Percentiles rank a stretch among this genome's conserved stretches.
phyloP scores from a whole-genome alignment of 2,329 filamentous ascomycete genomes.

The Epichloe elymi region DNA sequence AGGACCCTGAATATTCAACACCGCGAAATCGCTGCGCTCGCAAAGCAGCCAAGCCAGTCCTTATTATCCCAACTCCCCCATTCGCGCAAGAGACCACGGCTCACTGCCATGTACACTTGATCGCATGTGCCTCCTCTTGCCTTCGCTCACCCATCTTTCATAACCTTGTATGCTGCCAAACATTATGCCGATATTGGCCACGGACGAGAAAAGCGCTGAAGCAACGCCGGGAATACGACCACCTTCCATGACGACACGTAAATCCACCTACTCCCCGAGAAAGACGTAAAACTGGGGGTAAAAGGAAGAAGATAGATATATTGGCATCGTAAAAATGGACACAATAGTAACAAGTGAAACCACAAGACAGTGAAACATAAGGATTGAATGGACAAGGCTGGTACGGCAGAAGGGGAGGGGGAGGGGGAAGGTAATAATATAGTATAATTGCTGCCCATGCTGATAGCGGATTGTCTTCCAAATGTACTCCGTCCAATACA shows the following conservation, averaged over 20 bases:
- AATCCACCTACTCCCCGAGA: neutral
- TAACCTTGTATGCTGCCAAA: neutral
- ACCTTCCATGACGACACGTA: no score
- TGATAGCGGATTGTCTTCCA: conserved; percentile 15
- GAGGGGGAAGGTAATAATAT: neutral
- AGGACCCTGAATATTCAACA: neutral
- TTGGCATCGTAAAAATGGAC: conserved; percentile 7
- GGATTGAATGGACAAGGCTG: conserved; percentile 8
- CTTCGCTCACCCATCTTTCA: neutral
- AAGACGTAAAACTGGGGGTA: neutral
- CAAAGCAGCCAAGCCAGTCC: neutral
- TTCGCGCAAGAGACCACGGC: neutral
- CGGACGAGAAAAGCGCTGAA: neutral
- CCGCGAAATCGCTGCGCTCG: neutral
- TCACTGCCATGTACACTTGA: neutral
- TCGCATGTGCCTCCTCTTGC: neutral
- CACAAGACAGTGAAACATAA: conserved; percentile 5
- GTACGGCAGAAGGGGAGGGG: conserved; percentile 7
- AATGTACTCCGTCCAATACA: conserved; percentile 28
- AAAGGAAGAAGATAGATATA: neutral
- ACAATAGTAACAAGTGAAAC: neutral
- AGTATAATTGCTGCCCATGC: neutral
- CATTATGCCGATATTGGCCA: neutral
- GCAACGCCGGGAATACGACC: no score
- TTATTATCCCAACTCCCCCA: neutral